Evolutionary conservation across 2,329 filamentous ascomycete genomes (phyloP).

Genomic region (Fusarium tanahbumbuense): DNA sequence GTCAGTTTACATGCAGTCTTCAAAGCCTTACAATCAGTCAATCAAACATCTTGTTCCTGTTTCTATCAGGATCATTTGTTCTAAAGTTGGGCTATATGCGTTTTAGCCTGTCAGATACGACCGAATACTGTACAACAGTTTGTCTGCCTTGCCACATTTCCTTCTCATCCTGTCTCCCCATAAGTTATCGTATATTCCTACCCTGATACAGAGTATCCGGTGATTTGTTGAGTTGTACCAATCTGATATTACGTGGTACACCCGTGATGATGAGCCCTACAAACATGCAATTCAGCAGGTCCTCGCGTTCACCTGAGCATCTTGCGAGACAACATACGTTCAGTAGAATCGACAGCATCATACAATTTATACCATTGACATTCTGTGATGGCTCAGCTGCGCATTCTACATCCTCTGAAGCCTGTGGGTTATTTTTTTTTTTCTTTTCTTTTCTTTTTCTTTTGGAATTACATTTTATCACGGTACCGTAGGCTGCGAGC

Average conservation of each 20-base stretch:
- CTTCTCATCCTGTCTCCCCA: background rate
- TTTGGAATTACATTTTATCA: background rate
- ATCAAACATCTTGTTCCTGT: background rate
- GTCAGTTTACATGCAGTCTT: background rate
- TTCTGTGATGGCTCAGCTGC: background rate
- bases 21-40: background rate
- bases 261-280: background rate
- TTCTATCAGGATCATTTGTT: background rate
- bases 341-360: background rate
- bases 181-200: background rate
- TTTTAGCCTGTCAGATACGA: background rate
- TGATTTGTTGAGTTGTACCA: background rate
- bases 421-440: too few relatives aligned
- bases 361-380: background rate
- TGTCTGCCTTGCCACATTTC: background rate
- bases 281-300: background rate
- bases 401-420: background rate
- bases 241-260: background rate
- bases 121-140: background rate
- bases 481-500: background rate
- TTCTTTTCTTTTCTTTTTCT: too few relatives aligned
- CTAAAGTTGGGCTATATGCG: background rate
- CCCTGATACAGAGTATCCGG: background rate
- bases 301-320: background rate
- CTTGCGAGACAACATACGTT: background rate